phyloP scores from a whole-genome alignment of 331 rosid genomes.

The Cydonia oblonga region DNA sequence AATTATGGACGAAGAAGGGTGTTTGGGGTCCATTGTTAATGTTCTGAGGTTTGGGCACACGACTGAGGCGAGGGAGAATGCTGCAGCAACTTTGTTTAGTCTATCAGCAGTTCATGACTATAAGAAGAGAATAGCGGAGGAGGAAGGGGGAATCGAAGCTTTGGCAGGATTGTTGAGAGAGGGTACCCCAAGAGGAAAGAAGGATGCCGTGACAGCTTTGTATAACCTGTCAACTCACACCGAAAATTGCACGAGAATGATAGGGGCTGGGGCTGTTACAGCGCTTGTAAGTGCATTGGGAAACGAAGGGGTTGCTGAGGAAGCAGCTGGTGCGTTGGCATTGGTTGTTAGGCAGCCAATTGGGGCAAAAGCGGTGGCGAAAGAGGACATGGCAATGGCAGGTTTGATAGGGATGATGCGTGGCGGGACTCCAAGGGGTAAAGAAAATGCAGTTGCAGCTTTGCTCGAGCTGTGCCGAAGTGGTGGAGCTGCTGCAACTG shows the following conservation, averaged over 20 bases:
- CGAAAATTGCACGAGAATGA: slow-evolving; percentile 65
- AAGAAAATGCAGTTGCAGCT: slow-evolving; percentile 95
- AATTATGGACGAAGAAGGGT: slow-evolving; percentile 73
- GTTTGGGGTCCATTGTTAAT: slow-evolving; percentile 60
- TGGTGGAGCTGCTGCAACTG: slow-evolving; percentile 73
- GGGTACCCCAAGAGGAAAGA: slow-evolving; percentile 34
- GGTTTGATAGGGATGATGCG: slow-evolving; percentile 86
- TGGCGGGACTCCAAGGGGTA: slow-evolving; percentile 79
- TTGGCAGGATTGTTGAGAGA: slow-evolving; percentile 56
- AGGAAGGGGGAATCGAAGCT: slow-evolving; percentile 66
- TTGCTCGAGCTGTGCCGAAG: slow-evolving; percentile 86
- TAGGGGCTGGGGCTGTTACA: slow-evolving; percentile 64
- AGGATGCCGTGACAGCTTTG: slow-evolving; percentile 59
- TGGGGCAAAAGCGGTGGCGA: slow-evolving; percentile 68
- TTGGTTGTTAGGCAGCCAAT: slow-evolving; percentile 64
- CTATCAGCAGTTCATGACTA: slow-evolving; percentile 83
- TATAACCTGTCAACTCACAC: slow-evolving; percentile 83
- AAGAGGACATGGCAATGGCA: slow-evolving; percentile 56
- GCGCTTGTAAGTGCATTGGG: slow-evolving; percentile 76
- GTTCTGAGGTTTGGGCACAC: slow-evolving; percentile 79
- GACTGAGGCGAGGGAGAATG: slow-evolving; percentile 86
- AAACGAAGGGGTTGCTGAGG: slow-evolving; percentile 78
- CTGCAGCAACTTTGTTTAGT: slow-evolving; percentile 95
- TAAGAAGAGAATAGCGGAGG: slow-evolving; percentile 80
- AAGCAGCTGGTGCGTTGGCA: slow-evolving; percentile 85